Percentiles rank a stretch among this genome's conserved stretches.
phyloP scores from a whole-genome alignment of 495 filamentous ascomycete species.

The Podospora bellae-mahoneyi region DNA sequence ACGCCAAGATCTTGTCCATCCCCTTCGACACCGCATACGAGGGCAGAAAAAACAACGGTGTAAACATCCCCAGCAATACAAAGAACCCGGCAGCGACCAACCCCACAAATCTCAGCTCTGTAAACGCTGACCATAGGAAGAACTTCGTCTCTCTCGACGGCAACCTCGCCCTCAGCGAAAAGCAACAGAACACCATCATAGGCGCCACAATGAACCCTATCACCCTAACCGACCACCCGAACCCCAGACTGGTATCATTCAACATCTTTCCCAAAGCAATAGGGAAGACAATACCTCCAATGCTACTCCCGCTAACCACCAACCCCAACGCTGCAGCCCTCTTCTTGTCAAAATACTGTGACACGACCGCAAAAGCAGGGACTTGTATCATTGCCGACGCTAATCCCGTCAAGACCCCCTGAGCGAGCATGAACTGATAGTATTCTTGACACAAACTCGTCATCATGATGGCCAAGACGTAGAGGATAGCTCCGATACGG shows the following conservation, averaged over 20 bases:
- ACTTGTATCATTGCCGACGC: conserved; percentile 49
- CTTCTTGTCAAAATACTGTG: conserved; percentile 54
- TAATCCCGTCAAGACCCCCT: conserved; percentile 55
- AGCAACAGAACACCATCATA: conserved; percentile 42
- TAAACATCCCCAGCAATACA: conserved; percentile 51
- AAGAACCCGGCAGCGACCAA: conserved; percentile 44
- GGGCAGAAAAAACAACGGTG: conserved; percentile 56
- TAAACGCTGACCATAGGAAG: conserved; percentile 43
- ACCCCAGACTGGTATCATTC: conserved; percentile 43
- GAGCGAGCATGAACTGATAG: conserved; percentile 62
- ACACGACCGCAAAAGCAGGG: conserved; percentile 51
- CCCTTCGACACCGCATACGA: conserved; percentile 49
- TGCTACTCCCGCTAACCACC: conserved; percentile 52
- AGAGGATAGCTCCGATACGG: conserved; percentile 35
- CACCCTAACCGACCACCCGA: conserved; percentile 59
- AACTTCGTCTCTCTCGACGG: conserved; percentile 44
- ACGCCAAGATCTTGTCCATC: conserved; percentile 49
- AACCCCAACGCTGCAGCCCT: conserved; percentile 55
- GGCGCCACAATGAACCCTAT: conserved; percentile 55
- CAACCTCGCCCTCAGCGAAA: conserved; percentile 44
- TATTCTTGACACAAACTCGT: conserved; percentile 53
- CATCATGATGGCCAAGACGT: conserved; percentile 53
- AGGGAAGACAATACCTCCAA: conserved; percentile 56
- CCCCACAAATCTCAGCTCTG: conserved; percentile 34
- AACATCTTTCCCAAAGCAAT: conserved; percentile 44